phyloP scores from a whole-genome alignment of 1,284 basidiomycete genomes.

The Tilletiaria anomala region DNA sequence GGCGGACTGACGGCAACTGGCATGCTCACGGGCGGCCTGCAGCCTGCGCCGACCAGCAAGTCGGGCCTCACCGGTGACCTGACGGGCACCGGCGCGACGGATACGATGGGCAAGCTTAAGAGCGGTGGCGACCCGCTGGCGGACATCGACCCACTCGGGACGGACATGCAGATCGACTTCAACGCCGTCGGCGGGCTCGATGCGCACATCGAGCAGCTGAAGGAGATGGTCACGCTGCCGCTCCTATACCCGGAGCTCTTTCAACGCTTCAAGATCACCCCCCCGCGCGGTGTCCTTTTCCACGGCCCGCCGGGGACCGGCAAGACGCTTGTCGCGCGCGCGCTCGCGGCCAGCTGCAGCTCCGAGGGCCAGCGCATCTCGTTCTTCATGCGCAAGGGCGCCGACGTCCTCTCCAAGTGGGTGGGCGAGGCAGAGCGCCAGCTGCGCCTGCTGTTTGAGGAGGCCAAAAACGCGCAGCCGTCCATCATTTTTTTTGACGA shows the following conservation, averaged over 20 bases:
- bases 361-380: conserved; percentile 78
- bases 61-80: not conserved
- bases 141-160: conserved; percentile 87
- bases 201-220: conserved; percentile 87
- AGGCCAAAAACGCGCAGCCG: conserved; percentile 80
- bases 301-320: conserved; percentile 43
- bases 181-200: conserved; percentile 95
- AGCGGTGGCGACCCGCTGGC: conserved; percentile 53
- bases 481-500: conserved; percentile 96
- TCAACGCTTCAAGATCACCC: conserved; percentile 83
- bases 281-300: conserved; percentile 90
- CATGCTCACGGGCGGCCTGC: not conserved
- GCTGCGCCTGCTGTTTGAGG: conserved; percentile 85
- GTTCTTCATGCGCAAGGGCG: conserved; percentile 99
- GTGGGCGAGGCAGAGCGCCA: conserved; percentile 98
- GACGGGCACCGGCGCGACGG: conserved; percentile 4
- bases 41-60: not conserved
- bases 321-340: conserved; percentile 52
- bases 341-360: conserved; percentile 82
- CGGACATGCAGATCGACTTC: conserved; percentile 85
- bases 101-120: conserved; percentile 31
- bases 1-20: not conserved
- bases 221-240: conserved; percentile 96
- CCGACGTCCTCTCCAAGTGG: conserved; percentile 96
- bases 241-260: conserved; percentile 95